Base-by-base conservation (phyloP, 148 eudicot genomes). In the Fagopyrum homotropicum region DNA sequence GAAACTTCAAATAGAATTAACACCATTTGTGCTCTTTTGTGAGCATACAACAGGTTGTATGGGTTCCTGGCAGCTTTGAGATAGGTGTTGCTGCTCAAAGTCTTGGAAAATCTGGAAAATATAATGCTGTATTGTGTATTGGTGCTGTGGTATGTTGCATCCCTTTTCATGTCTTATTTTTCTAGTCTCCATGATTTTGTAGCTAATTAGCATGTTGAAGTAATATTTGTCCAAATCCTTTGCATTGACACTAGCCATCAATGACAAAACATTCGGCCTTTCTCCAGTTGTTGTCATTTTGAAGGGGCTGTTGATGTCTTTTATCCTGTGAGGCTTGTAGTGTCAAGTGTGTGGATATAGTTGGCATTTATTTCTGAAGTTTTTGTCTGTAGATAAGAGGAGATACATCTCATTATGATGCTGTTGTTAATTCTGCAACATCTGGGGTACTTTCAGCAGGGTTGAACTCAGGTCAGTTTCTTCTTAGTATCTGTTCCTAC, bases 61-160 rank as follows among this genome's bases (percentile, higher is more conserved):
- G 99, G 99, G 99, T 96, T 81, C 99, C 99, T 71, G 99, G 99
- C 74, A 85, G 93, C 81, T 96, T 88, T 73, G 99, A 96, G 84
- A 90, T 96, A 72, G 97, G 90, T n/a, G 76, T 96, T 51, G 91
- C 84, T 79, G 99, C 99, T 56, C 91, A 92, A 75, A 83, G 73
- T 83, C 97, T 96, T 69, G 99, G 98, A 50, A 90, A 86, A 85
- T 92, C 98, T n/a, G 79, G 81, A 79, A 96, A 92, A 73, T 96
- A 92, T 83, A 77, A 96, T 61, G 97, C 99, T 26, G 80, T 96
- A 66, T 72, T 96, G 81, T 96, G 99, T 57, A 89, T 96, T 79
- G 99, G 99, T 66, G 99, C 99, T 78, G 99, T 96, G 96, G 99
- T 96, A 83, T 79, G 87, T 76, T 80, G 71, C 79, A 48, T 71